Percentiles rank a stretch among this genome's conserved stretches.
Evolutionary conservation across 352 stramenopile species (phyloP).

Genomic region (Phytophthora cryptogea): DNA sequence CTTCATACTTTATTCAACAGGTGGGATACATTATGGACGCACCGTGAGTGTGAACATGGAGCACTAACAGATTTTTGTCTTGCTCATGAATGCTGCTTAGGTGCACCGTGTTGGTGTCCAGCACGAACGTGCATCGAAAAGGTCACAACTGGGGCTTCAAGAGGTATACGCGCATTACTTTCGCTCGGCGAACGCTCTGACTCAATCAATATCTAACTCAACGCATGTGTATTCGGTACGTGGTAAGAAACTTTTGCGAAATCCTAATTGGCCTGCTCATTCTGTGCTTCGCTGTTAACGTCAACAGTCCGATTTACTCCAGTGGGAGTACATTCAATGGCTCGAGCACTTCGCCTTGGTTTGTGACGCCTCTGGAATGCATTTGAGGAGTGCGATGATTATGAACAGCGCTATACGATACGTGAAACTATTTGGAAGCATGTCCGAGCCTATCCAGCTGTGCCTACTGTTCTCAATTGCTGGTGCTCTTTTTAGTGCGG

Average conservation of each 20-base stretch:
- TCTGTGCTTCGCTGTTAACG: slow-evolving; percentile 1
- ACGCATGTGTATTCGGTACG: slow-evolving; percentile 35
- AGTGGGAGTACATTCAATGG: slow-evolving; percentile 64
- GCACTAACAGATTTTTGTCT: slow-evolving; percentile 6
- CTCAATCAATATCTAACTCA: slow-evolving; percentile 13
- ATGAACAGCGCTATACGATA: slow-evolving; percentile 47
- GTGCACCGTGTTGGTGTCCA: slow-evolving; percentile 69
- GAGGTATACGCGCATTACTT: slow-evolving; percentile 50
- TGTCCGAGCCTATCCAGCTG: slow-evolving; percentile 16
- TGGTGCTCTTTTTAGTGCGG: slow-evolving; percentile 28
- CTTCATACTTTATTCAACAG: slow-evolving; percentile 69
- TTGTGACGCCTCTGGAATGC: slow-evolving; percentile 39
- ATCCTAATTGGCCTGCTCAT: slow-evolving; percentile 4
- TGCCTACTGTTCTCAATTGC: slow-evolving; percentile 34
- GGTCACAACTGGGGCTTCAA: slow-evolving; percentile 32
- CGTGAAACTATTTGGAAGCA: slow-evolving; percentile 19
- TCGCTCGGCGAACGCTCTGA: slow-evolving; percentile 31
- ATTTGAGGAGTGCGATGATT: slow-evolving; percentile 42
- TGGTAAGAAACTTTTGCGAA: background rate
- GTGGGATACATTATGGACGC: slow-evolving; percentile 8
- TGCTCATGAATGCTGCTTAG: slow-evolving; percentile 17
- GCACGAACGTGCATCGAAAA: slow-evolving; percentile 49
- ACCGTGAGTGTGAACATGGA: background rate
- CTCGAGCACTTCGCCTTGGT: slow-evolving; percentile 64
- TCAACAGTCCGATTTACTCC: slow-evolving; percentile 42